A percentile compares a stretch with the other conserved stretches of the same genome.
These are phyloP conservation scores for Nicotiana knightiana DNA, from an alignment of 257 asterid genomes.

Conservation along the genomic window DNA sequence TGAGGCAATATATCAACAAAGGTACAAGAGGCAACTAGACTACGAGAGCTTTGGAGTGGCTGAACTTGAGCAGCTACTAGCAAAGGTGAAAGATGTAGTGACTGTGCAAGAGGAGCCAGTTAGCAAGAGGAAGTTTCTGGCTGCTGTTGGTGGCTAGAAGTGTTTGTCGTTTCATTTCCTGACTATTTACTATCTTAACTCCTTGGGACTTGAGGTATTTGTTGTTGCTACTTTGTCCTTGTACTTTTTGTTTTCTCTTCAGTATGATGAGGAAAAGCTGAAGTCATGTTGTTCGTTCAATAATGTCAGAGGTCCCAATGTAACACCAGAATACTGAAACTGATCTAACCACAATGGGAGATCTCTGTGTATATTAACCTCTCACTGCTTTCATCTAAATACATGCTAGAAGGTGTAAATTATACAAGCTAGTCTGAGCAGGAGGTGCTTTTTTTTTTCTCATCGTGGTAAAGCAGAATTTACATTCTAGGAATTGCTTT, in stretches of 20 bases:
- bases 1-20: conserved; percentile 66
- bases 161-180: background rate
- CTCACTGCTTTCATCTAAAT: background rate
- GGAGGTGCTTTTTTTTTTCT: background rate
- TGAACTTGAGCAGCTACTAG: conserved; percentile 66
- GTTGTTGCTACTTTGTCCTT: conserved; percentile 7
- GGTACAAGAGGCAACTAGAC: conserved; percentile 72
- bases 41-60: conserved; percentile 61
- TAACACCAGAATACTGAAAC: background rate
- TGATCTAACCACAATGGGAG: background rate
- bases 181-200: conserved; percentile 11
- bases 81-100: conserved; percentile 66
- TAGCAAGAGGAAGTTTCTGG: conserved; percentile 52
- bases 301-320: background rate
- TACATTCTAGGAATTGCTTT: background rate
- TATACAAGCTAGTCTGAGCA: background rate
- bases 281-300: conserved; percentile 5
- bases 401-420: background rate
- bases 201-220: conserved; percentile 26
- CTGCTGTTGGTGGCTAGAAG: conserved; percentile 53
- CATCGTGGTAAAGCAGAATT: background rate
- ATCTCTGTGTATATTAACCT: conserved; percentile 10
- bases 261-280: background rate
- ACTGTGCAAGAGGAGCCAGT: conserved; percentile 66
- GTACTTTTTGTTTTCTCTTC: background rate